Percentiles rank a stretch among this genome's conserved stretches.
phyloP scores from a whole-genome alignment of 108 stramenopile genomes.

The Thalassiosira profunda region DNA sequence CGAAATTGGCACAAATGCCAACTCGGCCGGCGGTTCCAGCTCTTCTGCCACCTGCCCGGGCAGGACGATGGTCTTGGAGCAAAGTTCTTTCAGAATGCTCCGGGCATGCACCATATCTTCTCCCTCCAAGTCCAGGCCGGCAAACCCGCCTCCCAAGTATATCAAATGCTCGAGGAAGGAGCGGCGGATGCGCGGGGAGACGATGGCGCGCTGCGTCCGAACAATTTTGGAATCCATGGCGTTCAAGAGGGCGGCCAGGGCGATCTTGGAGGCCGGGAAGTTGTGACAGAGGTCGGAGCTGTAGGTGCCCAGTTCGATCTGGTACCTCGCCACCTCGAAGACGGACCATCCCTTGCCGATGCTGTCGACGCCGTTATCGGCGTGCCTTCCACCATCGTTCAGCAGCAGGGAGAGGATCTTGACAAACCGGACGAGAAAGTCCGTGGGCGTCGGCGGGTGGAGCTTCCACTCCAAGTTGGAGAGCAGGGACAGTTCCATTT shows the following conservation, averaged over 20 bases:
- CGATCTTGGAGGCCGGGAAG: slow-evolving; percentile 33
- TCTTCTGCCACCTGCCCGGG: slow-evolving; percentile 1
- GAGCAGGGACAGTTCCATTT: slow-evolving; percentile 70
- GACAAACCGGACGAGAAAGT: slow-evolving; percentile 23
- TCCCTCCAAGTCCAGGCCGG: not conserved
- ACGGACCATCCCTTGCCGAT: slow-evolving; percentile 22
- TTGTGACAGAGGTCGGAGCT: slow-evolving; percentile 1
- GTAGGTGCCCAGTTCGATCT: slow-evolving; percentile 72
- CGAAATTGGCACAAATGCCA: not conserved
- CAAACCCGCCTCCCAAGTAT: slow-evolving; percentile 3
- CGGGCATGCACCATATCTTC: not conserved
- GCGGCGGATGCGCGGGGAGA: slow-evolving; percentile 1
- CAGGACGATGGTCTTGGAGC: slow-evolving; percentile 6
- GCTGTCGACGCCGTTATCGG: not conserved
- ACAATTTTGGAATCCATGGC: slow-evolving; percentile 28
- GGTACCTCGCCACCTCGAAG: slow-evolving; percentile 46
- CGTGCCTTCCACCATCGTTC: not conserved
- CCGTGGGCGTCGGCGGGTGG: slow-evolving; percentile 74
- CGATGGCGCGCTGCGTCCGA: slow-evolving; percentile 5
- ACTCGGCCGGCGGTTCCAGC: not conserved
- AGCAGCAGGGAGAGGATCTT: slow-evolving; percentile 10
- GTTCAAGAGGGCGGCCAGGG: slow-evolving; percentile 44
- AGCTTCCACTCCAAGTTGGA: slow-evolving; percentile 72
- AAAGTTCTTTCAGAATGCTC: not conserved
- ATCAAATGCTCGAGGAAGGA: slow-evolving; percentile 2